phyloP scores from a whole-genome alignment of 1,284 basidiomycete genomes.

The Heliocybe sulcata region DNA sequence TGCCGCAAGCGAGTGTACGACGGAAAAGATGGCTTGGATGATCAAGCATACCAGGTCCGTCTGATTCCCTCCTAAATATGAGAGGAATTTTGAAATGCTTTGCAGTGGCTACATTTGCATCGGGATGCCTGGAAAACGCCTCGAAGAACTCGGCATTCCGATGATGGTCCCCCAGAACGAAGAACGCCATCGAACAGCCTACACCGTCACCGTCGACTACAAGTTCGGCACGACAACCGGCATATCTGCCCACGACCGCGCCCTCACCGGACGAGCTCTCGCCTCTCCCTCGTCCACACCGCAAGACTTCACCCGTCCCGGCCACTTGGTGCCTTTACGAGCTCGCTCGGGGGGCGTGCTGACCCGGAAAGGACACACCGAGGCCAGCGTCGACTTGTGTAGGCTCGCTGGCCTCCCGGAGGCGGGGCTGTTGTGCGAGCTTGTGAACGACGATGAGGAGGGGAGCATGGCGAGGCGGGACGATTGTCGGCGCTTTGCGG shows the following conservation, averaged over 20 bases:
- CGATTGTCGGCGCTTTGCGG: slow-evolving; percentile 90
- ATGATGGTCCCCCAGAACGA: slow-evolving; percentile 93
- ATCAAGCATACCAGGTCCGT: slow-evolving; percentile 90
- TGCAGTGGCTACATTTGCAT: slow-evolving; percentile 94
- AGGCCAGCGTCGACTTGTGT: slow-evolving; percentile 87
- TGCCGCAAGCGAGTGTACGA: slow-evolving; percentile 75
- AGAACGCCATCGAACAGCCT: slow-evolving; percentile 91
- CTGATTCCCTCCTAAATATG: neutral
- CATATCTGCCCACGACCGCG: slow-evolving; percentile 94
- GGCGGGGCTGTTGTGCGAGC: slow-evolving; percentile 91
- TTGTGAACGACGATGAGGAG: slow-evolving; percentile 87
- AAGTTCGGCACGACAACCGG: slow-evolving; percentile 92
- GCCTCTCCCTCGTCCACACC: slow-evolving; percentile 51
- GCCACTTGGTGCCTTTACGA: slow-evolving; percentile 92
- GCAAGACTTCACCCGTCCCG: slow-evolving; percentile 87
- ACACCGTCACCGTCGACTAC: slow-evolving; percentile 97
- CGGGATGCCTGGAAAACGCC: slow-evolving; percentile 69
- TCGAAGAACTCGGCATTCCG: slow-evolving; percentile 80
- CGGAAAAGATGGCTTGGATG: slow-evolving; percentile 99
- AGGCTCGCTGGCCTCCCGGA: slow-evolving; percentile 64
- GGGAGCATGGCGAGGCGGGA: slow-evolving; percentile 97
- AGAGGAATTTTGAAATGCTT: neutral
- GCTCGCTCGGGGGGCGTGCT: slow-evolving; percentile 84
- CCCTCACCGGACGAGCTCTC: slow-evolving; percentile 80
- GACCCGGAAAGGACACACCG: slow-evolving; percentile 88